Evolutionary conservation across 306 rosid species (phyloP).

Genomic region (Elaeagnus macrophylla): DNA sequence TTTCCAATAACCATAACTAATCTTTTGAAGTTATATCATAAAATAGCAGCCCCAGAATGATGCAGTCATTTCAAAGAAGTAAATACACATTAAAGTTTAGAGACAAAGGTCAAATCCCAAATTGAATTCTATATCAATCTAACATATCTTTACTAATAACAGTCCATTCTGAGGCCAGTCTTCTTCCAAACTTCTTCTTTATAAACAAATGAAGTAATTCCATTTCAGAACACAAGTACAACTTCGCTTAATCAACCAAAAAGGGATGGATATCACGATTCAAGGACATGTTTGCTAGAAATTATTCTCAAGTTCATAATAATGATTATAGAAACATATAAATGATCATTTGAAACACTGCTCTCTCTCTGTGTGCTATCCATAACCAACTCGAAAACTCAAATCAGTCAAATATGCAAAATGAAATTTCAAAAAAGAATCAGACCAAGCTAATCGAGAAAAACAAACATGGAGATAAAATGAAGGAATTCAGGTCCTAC

Average conservation of each 20-base stretch:
- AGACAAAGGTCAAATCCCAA: background rate
- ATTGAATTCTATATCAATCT: background rate
- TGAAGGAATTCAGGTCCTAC: slow-evolving; percentile 22
- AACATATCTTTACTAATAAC: too few species aligned
- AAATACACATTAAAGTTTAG: background rate
- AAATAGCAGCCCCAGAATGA: background rate
- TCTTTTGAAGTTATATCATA: background rate
- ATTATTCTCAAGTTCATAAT: too few species aligned
- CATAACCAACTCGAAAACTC: too few species aligned
- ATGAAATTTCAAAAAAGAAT: slow-evolving; percentile 5
- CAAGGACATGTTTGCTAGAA: background rate
- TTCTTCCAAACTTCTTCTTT: too few species aligned
- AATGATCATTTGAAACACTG: too few species aligned
- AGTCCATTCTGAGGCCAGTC: too few species aligned
- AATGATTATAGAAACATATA: too few species aligned
- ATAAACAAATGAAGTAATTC: too few species aligned
- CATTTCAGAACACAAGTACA: too few species aligned
- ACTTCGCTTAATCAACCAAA: background rate
- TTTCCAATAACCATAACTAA: background rate
- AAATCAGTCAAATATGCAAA: background rate
- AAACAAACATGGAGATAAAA: background rate
- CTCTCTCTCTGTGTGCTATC: too few species aligned
- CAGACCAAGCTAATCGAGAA: background rate
- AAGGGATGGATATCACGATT: background rate
- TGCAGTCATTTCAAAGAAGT: background rate